Percentiles rank a stretch among this genome's conserved stretches.
phyloP scores from a whole-genome alignment of 2,329 filamentous ascomycete genomes.

The Colletotrichum somersetense region DNA sequence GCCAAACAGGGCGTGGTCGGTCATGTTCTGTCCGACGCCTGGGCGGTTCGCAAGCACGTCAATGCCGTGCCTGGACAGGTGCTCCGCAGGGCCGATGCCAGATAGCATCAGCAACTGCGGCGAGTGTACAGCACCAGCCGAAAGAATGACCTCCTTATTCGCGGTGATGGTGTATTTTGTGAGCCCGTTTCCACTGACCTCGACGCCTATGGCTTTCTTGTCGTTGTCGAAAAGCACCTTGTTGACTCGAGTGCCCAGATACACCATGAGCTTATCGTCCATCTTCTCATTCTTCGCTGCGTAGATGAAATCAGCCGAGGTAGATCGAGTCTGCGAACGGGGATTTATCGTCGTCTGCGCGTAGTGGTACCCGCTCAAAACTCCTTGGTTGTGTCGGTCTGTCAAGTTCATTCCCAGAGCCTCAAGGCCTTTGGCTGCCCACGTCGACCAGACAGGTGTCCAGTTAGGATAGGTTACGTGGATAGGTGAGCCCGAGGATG shows the following conservation, averaged over 20 bases:
- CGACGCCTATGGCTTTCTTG: conserved; percentile 57
- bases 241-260: conserved; percentile 56
- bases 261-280: conserved; percentile 54
- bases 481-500: conserved; percentile 44
- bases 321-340: conserved; percentile 46
- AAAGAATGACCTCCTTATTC: conserved; percentile 29
- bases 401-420: conserved; percentile 53
- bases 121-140: conserved; percentile 29
- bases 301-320: conserved; percentile 54
- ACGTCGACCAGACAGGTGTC: conserved; percentile 42
- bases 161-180: conserved; percentile 34
- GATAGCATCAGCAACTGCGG: conserved; percentile 38
- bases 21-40: conserved; percentile 85
- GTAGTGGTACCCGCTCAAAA: conserved; percentile 52
- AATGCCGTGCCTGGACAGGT: conserved; percentile 54
- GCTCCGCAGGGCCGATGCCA: conserved; percentile 57
- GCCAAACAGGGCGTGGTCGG: conserved; percentile 68
- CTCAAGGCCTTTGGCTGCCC: conserved; percentile 50
- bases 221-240: conserved; percentile 58
- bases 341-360: conserved; percentile 48
- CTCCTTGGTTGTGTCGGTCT: conserved; percentile 55
- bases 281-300: conserved; percentile 45
- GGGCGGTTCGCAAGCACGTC: conserved; percentile 65
- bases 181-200: conserved; percentile 45
- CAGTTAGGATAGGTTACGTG: conserved; percentile 45